A percentile compares a stretch with the other conserved stretches of the same genome.
phyloP scores from a whole-genome alignment of 2,329 filamentous ascomycete genomes.

The Dissoconium aciculare region DNA sequence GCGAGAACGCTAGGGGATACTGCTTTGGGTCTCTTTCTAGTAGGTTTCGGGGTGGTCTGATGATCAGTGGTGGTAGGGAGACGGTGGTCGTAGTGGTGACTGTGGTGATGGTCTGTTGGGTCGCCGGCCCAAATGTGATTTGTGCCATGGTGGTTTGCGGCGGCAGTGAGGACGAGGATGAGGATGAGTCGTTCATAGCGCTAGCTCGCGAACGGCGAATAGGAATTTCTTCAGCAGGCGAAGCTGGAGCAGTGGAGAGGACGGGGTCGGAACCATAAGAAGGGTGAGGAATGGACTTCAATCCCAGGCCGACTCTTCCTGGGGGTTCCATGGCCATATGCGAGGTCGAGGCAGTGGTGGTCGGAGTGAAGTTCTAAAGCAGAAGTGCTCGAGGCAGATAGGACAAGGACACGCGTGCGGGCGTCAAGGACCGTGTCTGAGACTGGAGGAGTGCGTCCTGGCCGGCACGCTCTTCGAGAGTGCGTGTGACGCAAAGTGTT shows the following conservation, averaged over 20 bases:
- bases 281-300: background rate
- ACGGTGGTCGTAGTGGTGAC: constrained; percentile 83
- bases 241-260: constrained; percentile 22
- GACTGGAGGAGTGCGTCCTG: too few relatives aligned
- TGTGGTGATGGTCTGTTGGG: constrained; percentile 56
- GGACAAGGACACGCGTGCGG: too few relatives aligned
- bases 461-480: too few relatives aligned
- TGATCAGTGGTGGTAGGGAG: constrained; percentile 65
- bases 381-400: too few relatives aligned
- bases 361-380: too few relatives aligned
- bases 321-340: background rate
- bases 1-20: constrained; percentile 72
- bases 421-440: too few relatives aligned
- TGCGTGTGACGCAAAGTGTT: too few relatives aligned
- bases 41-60: constrained; percentile 57
- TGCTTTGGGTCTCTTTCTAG: constrained; percentile 68
- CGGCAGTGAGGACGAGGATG: constrained; percentile 14
- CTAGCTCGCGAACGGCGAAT: constrained; percentile 6
- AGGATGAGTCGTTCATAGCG: constrained; percentile 9
- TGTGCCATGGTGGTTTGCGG: constrained; percentile 37
- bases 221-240: constrained; percentile 16
- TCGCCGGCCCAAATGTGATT: constrained; percentile 48
- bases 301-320: background rate
- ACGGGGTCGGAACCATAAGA: constrained; percentile 9
- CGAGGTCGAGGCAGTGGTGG: too few relatives aligned